A percentile compares a stretch with the other conserved stretches of the same genome.
Conservation (phyloP, 2,329 filamentous ascomycete species). For the Xylaria sp. region DNA sequence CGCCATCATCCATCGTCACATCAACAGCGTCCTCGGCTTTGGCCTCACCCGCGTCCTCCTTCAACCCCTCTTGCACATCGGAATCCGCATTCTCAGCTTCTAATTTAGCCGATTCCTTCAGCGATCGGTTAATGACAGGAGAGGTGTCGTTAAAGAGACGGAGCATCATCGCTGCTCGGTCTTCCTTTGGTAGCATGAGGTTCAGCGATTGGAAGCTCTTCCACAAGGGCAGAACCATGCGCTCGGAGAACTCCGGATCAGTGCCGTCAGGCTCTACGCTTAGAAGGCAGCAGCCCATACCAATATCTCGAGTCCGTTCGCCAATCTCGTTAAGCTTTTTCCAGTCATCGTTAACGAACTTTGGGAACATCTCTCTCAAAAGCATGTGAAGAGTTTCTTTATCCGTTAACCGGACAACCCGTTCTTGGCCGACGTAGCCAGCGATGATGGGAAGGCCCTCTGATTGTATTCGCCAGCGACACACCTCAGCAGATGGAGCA, state of each 20-base stretch:
- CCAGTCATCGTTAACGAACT: slow-evolving; percentile 79
- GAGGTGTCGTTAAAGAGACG: slow-evolving; percentile 90
- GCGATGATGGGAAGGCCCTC: slow-evolving; percentile 93
- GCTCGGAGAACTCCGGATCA: slow-evolving; percentile 71
- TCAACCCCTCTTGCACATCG: slow-evolving; percentile 50
- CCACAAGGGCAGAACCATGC: slow-evolving; percentile 92
- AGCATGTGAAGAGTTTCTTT: slow-evolving; percentile 84
- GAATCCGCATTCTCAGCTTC: slow-evolving; percentile 48
- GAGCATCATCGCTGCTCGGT: slow-evolving; percentile 89
- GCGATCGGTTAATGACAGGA: slow-evolving; percentile 77
- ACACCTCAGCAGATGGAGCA: slow-evolving; percentile 84
- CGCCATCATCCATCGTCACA: slow-evolving; percentile 19
- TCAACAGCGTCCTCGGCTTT: slow-evolving; percentile 19
- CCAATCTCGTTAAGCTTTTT: slow-evolving; percentile 86
- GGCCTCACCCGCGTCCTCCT: slow-evolving; percentile 39
- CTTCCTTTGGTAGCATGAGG: slow-evolving; percentile 98
- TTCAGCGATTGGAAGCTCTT: slow-evolving; percentile 92
- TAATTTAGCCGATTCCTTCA: slow-evolving; percentile 60
- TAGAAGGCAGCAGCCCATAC: slow-evolving; percentile 92
- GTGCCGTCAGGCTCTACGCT: slow-evolving; percentile 78
- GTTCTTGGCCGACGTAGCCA: slow-evolving; percentile 83
- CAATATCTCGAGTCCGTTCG: slow-evolving; percentile 79
- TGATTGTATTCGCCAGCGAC: slow-evolving; percentile 93
- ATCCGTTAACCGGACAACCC: slow-evolving; percentile 78
- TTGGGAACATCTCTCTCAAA: slow-evolving; percentile 96